Base-by-base conservation (phyloP, 495 filamentous ascomycete genomes). In the Tuber magnatum region DNA sequence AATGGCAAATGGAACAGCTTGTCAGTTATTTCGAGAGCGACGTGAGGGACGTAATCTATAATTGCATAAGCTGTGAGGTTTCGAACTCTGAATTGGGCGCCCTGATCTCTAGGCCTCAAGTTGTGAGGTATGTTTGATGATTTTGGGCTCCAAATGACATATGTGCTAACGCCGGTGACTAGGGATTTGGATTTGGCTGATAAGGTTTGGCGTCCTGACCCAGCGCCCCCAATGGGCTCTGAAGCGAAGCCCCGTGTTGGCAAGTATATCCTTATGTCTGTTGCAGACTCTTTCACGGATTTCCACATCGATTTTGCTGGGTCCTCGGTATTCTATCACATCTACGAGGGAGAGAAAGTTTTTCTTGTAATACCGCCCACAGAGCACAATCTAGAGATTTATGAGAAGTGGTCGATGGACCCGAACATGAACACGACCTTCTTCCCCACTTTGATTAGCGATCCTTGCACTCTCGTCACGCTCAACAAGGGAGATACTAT, bases 241-340 rank as follows among this genome's bases (percentile, higher is more conserved):
- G 56, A 65, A 65, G 89, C 89, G 5, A 89, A 88, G 40, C 81
- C 81, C 28, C 81, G 80, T 42, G 79, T 79, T 18, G 81, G 82
- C 6, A 82, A 82, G 77, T 82, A 82, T 71, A 76, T 83, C 80
- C 83, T 93, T 51, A 93, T 93, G 91, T 93, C 91, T 42, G 91
- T 93, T 28, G 89, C 90, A 32, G 90, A 93, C 81, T 92, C 90
- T 76, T 93, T 91, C 75, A 93, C 91, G 38, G 91, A 93, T 83
- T 93, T 93, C 77, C 91, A 93, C 82, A 91, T 93, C 78, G 91
- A 93, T 81, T 93, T 93, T 83, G 91, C 90, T 68, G 91, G 91
- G 5, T 93, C 91, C 12, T 92, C 90, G 1, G 91, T 93, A 14
- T 93, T 90, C 80, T 93, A 93, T 78, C 91, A 92, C 78, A 92